Evolutionary conservation across 2,329 filamentous ascomycete genomes (phyloP).

Genomic region (Aspergillus texensis): DNA sequence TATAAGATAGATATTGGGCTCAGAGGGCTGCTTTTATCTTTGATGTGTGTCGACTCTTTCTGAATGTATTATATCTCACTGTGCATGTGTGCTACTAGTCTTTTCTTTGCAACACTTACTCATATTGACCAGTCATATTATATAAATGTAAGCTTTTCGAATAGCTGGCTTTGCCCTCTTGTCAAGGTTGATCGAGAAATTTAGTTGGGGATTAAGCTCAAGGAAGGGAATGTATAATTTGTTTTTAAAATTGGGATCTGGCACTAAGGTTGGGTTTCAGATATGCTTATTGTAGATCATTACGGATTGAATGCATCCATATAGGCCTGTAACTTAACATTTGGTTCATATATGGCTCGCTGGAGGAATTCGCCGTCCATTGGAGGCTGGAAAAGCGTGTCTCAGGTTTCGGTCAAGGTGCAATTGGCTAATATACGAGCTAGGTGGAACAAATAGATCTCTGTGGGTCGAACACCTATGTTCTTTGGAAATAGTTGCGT

Average conservation of each 20-base stretch:
- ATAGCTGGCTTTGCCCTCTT: background rate
- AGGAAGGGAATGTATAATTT: background rate
- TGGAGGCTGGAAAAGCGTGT: background rate
- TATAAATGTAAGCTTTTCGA: background rate
- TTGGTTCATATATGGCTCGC: background rate
- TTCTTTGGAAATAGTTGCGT: background rate
- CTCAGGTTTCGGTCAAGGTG: background rate
- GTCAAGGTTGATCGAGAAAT: background rate
- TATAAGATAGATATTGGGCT: background rate
- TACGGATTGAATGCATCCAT: background rate
- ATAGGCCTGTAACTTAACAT: background rate
- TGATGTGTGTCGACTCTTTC: background rate
- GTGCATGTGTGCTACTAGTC: background rate
- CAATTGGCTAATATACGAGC: background rate
- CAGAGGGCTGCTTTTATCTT: background rate
- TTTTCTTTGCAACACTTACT: background rate
- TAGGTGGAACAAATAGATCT: background rate
- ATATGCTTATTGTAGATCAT: background rate
- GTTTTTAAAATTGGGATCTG: too few species aligned
- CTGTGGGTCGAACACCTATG: background rate
- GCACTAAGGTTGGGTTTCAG: background rate
- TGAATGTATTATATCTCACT: slow-evolving; percentile 3
- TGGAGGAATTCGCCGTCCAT: background rate
- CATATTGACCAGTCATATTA: background rate
- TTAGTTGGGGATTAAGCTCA: background rate